Percentiles rank a stretch among this genome's conserved stretches.
Evolutionary conservation across 352 stramenopile species (phyloP).

Genomic region (Phytopythium oedochilum): DNA sequence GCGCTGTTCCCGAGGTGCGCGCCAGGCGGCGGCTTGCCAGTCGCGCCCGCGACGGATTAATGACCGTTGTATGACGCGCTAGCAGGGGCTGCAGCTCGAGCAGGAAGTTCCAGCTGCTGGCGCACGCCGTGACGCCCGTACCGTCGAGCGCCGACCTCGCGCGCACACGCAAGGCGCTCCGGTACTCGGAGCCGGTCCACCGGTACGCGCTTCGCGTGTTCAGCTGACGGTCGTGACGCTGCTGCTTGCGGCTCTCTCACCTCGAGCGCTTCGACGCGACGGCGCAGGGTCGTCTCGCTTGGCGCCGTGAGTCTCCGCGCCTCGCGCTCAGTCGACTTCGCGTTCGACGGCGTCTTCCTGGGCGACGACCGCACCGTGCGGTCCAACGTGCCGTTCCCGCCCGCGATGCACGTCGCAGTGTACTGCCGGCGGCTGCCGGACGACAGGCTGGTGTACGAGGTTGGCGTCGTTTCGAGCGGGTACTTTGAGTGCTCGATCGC

Average conservation of each 20-base stretch:
- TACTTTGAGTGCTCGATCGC: conserved; percentile 78
- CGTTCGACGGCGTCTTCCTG: conserved; percentile 38
- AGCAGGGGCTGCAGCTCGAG: conserved; percentile 31
- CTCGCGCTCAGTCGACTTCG: conserved; percentile 36
- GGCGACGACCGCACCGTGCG: conserved; percentile 66
- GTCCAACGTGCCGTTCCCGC: conserved; percentile 60
- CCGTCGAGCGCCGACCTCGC: conserved; percentile 56
- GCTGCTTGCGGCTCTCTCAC: too few relatives aligned
- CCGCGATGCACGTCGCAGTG: conserved; percentile 51
- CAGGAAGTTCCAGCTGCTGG: conserved; percentile 68
- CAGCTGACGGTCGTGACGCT: too few relatives aligned
- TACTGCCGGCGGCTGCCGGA: conserved; percentile 25
- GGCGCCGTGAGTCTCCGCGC: conserved; percentile 9
- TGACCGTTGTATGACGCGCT: background rate
- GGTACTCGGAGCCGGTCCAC: conserved; percentile 40
- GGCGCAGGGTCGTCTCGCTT: conserved; percentile 40
- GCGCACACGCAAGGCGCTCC: conserved; percentile 32
- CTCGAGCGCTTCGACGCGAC: too few relatives aligned
- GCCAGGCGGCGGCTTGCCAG: background rate
- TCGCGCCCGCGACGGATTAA: background rate
- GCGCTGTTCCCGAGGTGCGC: conserved; percentile 44
- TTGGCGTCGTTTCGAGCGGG: conserved; percentile 50
- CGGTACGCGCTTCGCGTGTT: conserved; percentile 15
- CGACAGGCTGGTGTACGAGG: conserved; percentile 22
- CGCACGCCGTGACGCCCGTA: conserved; percentile 57